A percentile compares a stretch with the other conserved stretches of the same genome.
Evolutionary conservation across 495 filamentous ascomycete genomes (phyloP).

Genomic region (Penicillium mononematosum): DNA sequence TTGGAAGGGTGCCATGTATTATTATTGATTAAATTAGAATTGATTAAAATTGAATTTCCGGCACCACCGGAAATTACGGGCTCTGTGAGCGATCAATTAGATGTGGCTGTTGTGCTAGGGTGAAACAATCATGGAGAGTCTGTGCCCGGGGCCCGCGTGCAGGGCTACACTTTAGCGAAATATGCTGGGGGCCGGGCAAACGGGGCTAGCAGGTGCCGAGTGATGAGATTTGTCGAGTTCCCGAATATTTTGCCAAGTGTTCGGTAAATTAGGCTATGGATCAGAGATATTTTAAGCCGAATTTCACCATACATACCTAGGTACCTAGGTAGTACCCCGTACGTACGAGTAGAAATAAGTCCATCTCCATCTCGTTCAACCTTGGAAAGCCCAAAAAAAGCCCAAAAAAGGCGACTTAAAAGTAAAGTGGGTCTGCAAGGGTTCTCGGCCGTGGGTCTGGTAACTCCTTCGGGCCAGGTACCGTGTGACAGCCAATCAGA

Average conservation of each 20-base stretch:
- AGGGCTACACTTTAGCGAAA: conserved; percentile 7
- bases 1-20: neutral
- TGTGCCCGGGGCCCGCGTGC: conserved; percentile 5
- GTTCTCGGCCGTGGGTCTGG: conserved; percentile 5
- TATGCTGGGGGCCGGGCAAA: conserved; percentile 1
- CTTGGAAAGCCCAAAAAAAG: neutral
- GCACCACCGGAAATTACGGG: conserved; percentile 14
- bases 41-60: conserved; percentile 9
- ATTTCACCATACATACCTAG: neutral
- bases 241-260: neutral
- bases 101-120: conserved; percentile 9
- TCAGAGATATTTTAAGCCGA: neutral
- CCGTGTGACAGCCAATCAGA: neutral
- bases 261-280: neutral
- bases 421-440: conserved; percentile 2
- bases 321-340: no score
- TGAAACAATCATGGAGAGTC: conserved; percentile 11
- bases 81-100: conserved; percentile 6
- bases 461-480: conserved; percentile 10
- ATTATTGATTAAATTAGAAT: neutral
- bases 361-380: neutral
- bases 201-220: neutral
- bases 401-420: neutral
- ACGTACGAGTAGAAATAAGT: neutral
- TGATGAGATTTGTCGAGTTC: neutral